phyloP scores from a whole-genome alignment of 2,329 filamentous ascomycete genomes.

The Aspergillus aculeatus region DNA sequence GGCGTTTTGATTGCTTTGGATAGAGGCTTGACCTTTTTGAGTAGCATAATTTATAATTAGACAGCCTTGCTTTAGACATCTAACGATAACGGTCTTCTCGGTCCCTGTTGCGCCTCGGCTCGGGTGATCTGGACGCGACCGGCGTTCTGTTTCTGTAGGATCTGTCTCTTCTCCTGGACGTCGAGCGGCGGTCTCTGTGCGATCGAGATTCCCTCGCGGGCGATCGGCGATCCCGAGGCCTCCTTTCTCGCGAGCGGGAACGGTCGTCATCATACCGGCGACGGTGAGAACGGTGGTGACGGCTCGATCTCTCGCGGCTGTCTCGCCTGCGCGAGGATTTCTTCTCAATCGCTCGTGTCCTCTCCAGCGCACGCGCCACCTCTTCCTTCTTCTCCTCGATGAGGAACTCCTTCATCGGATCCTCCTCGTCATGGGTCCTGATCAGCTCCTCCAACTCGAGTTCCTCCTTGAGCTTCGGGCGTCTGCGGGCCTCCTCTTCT shows the following conservation, averaged over 20 bases:
- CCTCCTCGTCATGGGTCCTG: conserved; percentile 83
- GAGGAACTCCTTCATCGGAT: conserved; percentile 93
- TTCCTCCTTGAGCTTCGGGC: conserved; percentile 77
- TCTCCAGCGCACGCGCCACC: conserved; percentile 67
- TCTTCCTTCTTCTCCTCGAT: conserved; percentile 91
- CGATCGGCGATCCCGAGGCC: conserved; percentile 30
- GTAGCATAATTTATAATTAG: conserved; percentile 7
- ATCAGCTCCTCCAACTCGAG: conserved; percentile 73
- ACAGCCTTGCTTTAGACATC: conserved; percentile 9
- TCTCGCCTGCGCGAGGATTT: neutral
- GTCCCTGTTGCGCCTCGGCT: conserved; percentile 28
- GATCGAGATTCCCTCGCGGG: conserved; percentile 25
- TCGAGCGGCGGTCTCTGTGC: conserved; percentile 24
- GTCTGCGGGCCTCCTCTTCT: conserved; percentile 45
- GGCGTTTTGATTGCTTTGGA: neutral
- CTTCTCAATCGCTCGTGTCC: conserved; percentile 36
- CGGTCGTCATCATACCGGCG: conserved; percentile 33
- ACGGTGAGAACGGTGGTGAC: conserved; percentile 44
- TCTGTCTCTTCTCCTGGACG: conserved; percentile 27
- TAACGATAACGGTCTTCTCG: conserved; percentile 34
- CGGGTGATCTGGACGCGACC: conserved; percentile 31
- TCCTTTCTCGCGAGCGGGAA: conserved; percentile 34
- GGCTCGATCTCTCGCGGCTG: conserved; percentile 40
- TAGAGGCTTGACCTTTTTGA: neutral
- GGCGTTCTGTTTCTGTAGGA: conserved; percentile 28